Conservation (phyloP, 1,284 basidiomycete genomes). For the Boletus calvinii region DNA sequence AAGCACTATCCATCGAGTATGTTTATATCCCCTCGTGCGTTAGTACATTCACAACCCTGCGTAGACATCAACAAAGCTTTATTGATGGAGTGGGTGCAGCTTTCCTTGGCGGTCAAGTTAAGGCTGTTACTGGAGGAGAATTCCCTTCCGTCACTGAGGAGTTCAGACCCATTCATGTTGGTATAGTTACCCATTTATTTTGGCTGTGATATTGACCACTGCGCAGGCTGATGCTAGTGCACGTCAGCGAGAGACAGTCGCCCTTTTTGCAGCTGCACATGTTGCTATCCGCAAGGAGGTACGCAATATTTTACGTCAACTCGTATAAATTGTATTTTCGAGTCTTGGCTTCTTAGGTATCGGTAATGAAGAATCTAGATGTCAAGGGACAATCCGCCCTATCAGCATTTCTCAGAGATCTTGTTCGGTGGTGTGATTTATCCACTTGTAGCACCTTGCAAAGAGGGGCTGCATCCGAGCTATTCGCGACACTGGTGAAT, state of each 20-base stretch:
- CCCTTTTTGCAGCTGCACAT: conserved; percentile 66
- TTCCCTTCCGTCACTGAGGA: conserved; percentile 12
- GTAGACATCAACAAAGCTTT: conserved; percentile 60
- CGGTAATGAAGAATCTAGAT: conserved; percentile 39
- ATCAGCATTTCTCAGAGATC: conserved; percentile 47
- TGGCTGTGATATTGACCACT: background rate
- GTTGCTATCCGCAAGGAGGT: conserved; percentile 69
- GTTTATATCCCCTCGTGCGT: conserved; percentile 30
- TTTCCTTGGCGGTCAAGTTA: conserved; percentile 58
- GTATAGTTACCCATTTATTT: conserved; percentile 11
- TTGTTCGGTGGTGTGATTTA: conserved; percentile 60
- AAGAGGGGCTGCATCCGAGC: conserved; percentile 55
- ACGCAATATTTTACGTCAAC: conserved; percentile 11
- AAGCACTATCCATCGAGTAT: conserved; percentile 62
- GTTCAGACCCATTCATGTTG: conserved; percentile 28
- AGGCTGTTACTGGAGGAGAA: conserved; percentile 52
- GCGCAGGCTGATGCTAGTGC: conserved; percentile 45
- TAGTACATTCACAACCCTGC: conserved; percentile 14
- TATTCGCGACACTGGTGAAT: conserved; percentile 73
- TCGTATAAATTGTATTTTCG: background rate
- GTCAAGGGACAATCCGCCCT: conserved; percentile 22
- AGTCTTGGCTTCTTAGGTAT: conserved; percentile 40
- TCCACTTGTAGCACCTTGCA: conserved; percentile 55
- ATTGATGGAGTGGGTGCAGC: conserved; percentile 52
- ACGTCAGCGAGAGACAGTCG: conserved; percentile 59